Evolutionary conservation across 768 basidiomycete genomes (phyloP), one percentile per base, ranked within the genome.

Genomic region (Phanerodontia chrysosporium): DNA sequence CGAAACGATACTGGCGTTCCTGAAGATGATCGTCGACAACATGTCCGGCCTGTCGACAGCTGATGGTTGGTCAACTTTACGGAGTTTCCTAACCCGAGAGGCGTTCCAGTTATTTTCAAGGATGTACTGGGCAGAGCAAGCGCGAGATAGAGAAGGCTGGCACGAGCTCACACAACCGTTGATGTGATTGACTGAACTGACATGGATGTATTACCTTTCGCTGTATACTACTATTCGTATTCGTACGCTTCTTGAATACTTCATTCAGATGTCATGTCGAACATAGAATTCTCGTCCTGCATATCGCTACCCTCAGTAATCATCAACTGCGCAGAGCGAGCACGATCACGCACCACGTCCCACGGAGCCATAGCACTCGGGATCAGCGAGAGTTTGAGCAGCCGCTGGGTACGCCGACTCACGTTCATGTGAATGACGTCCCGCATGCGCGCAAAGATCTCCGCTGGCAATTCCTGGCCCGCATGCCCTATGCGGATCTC

Each of bases 71-170:
- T 14, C 55, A 7, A 14, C 25, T 4, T 27, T 56, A 44, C 25
- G 42, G 3, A 21, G 39, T 9, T 56, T 45, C 42, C 44, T 56
- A 3, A 56, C 42, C 7, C 55, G 39, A 13, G 39, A 56, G 27
- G 55, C 55, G 7, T 56, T 56, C 44, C 55, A 56, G n/a, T 44
- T 56, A 6, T 56, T 56, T 27, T 56, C 55, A 27, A 5, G 44
- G 22, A 42, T 21, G 30, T 56, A 46, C 25, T 56, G 55, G 55
- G 25, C 42, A n/a, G 22, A 56, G 44, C 42, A 56, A 48, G 55
- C 27, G 14, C 3, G 45, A 24, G n/a, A 42, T 8, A 28, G 55
- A 18, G 29, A 46, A 24, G 55, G 28, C 25, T 56, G 55, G 27
- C 27, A 56, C 4, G 44, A 56, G 44, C 25, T 46, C 27, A 4